Conservation (phyloP, 306 rosid genomes). For the Datisca glomerata region DNA sequence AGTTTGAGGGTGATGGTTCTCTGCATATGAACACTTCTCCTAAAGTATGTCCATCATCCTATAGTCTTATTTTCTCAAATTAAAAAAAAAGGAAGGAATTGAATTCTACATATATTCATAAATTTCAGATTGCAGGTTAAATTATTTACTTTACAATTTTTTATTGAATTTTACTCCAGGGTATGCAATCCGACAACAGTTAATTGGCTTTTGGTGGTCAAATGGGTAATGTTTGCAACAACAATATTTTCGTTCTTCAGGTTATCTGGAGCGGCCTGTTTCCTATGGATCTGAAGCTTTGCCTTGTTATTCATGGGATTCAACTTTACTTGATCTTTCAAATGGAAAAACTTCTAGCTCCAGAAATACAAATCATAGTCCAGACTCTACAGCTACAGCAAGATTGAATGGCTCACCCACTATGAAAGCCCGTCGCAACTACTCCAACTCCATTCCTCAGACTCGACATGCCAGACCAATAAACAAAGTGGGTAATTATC, state of each 20-base stretch:
- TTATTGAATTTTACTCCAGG: slow-evolving; percentile 16
- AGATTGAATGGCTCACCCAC: slow-evolving; percentile 23
- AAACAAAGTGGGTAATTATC: slow-evolving; percentile 31
- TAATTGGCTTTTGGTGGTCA: slow-evolving; percentile 22
- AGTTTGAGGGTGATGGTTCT: slow-evolving; percentile 11
- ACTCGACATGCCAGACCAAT: slow-evolving; percentile 17
- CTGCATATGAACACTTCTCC: slow-evolving; percentile 16
- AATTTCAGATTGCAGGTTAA: too few relatives aligned
- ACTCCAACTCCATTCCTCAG: slow-evolving; percentile 20
- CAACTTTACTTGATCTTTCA: slow-evolving; percentile 19
- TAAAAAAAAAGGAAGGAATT: too few relatives aligned
- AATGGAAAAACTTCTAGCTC: slow-evolving; percentile 22
- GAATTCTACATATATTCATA: neutral
- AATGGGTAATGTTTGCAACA: slow-evolving; percentile 28
- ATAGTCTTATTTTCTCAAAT: neutral
- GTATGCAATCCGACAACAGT: slow-evolving; percentile 23
- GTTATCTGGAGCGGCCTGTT: slow-evolving; percentile 36
- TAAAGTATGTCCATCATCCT: slow-evolving; percentile 18
- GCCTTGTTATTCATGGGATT: slow-evolving; percentile 29
- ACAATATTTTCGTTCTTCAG: slow-evolving; percentile 34
- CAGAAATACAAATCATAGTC: slow-evolving; percentile 17
- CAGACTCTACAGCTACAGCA: slow-evolving; percentile 19
- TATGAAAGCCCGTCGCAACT: slow-evolving; percentile 19
- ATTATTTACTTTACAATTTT: neutral
- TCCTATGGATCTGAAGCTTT: slow-evolving; percentile 35